Percentiles rank a stretch among this genome's conserved stretches.
Evolutionary conservation across 768 basidiomycete species (phyloP).

Genomic region (Lyophyllum semitale): DNA sequence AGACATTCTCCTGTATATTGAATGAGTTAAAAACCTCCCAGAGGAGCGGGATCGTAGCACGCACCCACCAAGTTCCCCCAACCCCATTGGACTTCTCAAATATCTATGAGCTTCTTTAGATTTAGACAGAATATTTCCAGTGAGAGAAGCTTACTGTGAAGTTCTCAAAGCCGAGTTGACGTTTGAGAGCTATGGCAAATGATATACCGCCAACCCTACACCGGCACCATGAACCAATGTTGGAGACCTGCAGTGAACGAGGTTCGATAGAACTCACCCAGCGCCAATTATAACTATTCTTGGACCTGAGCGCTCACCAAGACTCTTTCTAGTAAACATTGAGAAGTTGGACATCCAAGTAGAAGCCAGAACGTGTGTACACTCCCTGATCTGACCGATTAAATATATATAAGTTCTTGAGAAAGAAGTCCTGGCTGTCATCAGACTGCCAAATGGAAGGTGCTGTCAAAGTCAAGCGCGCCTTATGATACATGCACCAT

Average conservation of each 20-base stretch:
- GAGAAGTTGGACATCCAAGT: background rate
- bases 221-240: background rate
- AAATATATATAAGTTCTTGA: background rate
- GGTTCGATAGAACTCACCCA: constrained; percentile 25
- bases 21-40: background rate
- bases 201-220: constrained; percentile 42
- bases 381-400: too few relatives aligned
- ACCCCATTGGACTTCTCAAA: constrained; percentile 46
- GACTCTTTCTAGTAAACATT: background rate
- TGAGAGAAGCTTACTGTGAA: constrained; percentile 35
- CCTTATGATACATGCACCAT: too few relatives aligned
- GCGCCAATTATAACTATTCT: constrained; percentile 35
- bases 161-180: constrained; percentile 35
- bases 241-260: background rate
- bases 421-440: background rate
- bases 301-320: background rate
- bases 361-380: too few relatives aligned
- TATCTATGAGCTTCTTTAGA: constrained; percentile 32
- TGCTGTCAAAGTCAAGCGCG: too few relatives aligned
- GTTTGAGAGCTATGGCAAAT: constrained; percentile 43
- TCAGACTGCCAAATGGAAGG: background rate
- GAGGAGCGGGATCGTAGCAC: constrained; percentile 17
- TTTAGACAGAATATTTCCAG: background rate
- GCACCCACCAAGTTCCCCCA: constrained; percentile 56
- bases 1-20: constrained; percentile 33